Evolutionary conservation across 768 basidiomycete species (phyloP).

Genomic region (Rhizopogon sp.): DNA sequence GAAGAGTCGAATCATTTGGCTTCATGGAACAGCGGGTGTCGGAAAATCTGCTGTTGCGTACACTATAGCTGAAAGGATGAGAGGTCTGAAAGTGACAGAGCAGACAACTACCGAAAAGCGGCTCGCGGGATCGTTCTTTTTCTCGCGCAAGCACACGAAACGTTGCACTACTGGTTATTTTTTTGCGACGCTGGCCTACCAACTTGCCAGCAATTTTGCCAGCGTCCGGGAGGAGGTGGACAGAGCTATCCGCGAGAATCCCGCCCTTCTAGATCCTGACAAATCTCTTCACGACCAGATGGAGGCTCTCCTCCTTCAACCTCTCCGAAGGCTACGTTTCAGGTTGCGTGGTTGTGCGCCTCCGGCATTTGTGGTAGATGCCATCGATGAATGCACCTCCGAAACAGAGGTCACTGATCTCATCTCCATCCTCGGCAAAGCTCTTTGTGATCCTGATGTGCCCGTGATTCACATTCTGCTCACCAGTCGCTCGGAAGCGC

Average conservation of each 20-base stretch:
- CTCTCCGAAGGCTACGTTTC: neutral
- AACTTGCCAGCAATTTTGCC: neutral
- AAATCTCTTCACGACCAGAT: neutral
- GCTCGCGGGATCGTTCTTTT: too few species aligned
- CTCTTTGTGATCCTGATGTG: neutral
- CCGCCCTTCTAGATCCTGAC: neutral
- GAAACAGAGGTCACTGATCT: neutral
- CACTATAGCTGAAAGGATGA: neutral
- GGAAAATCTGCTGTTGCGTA: neutral
- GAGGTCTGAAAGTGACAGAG: neutral
- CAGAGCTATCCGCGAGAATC: neutral
- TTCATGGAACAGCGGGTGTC: neutral
- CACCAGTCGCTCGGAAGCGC: neutral
- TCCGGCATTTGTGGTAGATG: neutral
- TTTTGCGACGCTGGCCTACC: too few species aligned
- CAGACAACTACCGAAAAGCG: too few species aligned
- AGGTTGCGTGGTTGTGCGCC: neutral
- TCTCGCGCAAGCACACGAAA: too few species aligned
- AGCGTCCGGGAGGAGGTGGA: neutral
- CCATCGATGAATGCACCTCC: neutral
- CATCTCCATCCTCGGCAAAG: neutral
- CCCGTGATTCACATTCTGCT: neutral
- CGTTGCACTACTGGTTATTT: too few species aligned
- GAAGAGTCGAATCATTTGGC: neutral
- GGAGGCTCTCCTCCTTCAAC: neutral